These are phyloP conservation scores for Penicillium paxilli DNA, from an alignment of 495 filamentous ascomycete species.

Conservation along the genomic window DNA sequence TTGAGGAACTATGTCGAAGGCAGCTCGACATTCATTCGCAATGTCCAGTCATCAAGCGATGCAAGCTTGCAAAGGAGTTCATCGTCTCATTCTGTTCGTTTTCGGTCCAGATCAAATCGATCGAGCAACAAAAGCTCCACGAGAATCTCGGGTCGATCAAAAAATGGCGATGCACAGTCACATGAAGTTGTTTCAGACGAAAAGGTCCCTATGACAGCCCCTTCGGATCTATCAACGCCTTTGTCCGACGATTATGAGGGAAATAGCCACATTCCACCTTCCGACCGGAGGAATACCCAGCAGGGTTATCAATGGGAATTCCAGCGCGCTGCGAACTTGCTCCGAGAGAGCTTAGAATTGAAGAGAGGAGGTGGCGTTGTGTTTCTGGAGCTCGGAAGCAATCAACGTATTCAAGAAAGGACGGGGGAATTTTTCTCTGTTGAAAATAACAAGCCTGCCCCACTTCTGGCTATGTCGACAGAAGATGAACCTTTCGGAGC, in stretches of 20 bases:
- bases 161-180: no score
- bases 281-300: neutral
- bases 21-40: neutral
- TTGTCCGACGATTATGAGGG: neutral
- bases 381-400: constrained; percentile 24
- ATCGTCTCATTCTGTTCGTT: neutral
- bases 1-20: constrained; percentile 58
- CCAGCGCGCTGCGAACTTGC: constrained; percentile 42
- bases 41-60: neutral
- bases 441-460: neutral
- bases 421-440: neutral
- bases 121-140: no score
- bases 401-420: neutral
- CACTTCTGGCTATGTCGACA: neutral
- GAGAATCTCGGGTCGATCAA: no score
- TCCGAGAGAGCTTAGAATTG: constrained; percentile 44
- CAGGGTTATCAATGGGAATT: constrained; percentile 21
- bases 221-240: no score
- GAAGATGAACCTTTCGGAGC: neutral
- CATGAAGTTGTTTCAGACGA: no score
- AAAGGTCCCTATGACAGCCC: no score
- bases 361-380: constrained; percentile 41
- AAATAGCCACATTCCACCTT: neutral
- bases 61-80: neutral
- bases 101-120: no score